Evolutionary conservation across 1,284 basidiomycete genomes (phyloP), one percentile per base, ranked within the genome.

Genomic region (Puccinia polysora): DNA sequence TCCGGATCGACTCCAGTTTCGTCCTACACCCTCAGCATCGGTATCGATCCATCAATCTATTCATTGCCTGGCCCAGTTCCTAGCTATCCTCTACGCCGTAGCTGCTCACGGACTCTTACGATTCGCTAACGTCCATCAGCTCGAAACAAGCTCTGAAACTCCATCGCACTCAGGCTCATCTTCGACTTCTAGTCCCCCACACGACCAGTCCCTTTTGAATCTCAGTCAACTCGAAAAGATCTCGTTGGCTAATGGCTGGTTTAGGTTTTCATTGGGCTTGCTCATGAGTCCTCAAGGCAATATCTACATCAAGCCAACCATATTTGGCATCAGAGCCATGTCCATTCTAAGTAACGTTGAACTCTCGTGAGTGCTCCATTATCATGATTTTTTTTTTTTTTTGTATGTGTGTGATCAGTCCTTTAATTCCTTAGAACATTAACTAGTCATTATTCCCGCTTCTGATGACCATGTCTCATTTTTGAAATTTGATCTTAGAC

Each of bases 281-380:
- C 45, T 69, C 18, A 69, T 38, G 23, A 47, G 56, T 38, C 40
- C 30, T 28, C 30, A 36, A 23, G 67, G 55, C 20, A 47, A 56
- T 15, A 69, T 69, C 34, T 47, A 45, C 40, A 34, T 56, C n/a
- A 55, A 50, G 38, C 67, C 67, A 18, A 70, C 67, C 30, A n/a
- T 62, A 18, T 71, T 58, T 32, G 68, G 58, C 2, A 62, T 71
- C 28, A 58, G 68, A 6, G 68, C 68, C 15, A 50, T 71, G 47
- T 12, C 43, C 10, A n/a, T 70, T 6, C 25, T 70, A 34, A 47
- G 40, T 36, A 59, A 70, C 30, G 56, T 59, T 23, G 23, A 59
- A 25, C 25, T 65, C 15, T 18, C 63, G 63, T 65, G 32, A 34
- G 63, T 36, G 53, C 38, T 43, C 49, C 47, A 49, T 25, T 64